Base-by-base conservation (phyloP, 2,329 filamentous ascomycete genomes). In the Monosporascus sp. region DNA sequence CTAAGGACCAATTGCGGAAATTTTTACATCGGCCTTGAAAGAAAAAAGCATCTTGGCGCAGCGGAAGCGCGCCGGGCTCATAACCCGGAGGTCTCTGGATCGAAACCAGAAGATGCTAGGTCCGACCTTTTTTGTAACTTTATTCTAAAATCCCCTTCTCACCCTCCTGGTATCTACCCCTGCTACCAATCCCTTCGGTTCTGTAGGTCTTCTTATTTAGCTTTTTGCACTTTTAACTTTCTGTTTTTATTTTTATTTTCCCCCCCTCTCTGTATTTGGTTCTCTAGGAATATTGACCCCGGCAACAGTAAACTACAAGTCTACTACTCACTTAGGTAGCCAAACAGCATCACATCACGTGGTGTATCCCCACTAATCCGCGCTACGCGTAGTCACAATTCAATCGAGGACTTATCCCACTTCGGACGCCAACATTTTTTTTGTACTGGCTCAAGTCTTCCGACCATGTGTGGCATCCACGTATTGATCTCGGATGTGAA, bases 391-490 rank as follows among this genome's bases (percentile, higher is more conserved):
- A 11, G 9, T 1, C 2, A 31, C 31, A 34, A 14, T 34, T 34
- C 9, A 34, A 34, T 34, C 3, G 31, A 2, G 11, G 31, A 34
- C 26, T 46, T 40, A 47, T 38, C 36, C 52, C 43, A 14, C 5
- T 16, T n/a, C 0, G 7, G 5, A 22, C 20, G 14, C 20, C 40
- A 19, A 19, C 40, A 43, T 22, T 43, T 43, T 19, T 19, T 17
- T 4, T 43, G 8, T 19, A 19, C 17, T 8, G 11, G 17, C n/a
- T 43, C n/a, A 19, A n/a, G 5, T 34, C 38, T 14, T 37, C 26
- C 46, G 52, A 64, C 52, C 22, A 85, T 86, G 83, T 86, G 83
- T 66, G 83, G 83, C 57, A 86, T 86, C 51, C 76, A 85, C 65
- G 77, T 73, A 37, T 68, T 71, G 41, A 73, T 86, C 50, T 77